Evolutionary conservation across 2,329 filamentous ascomycete genomes (phyloP), one percentile per base, ranked within the genome.

Genomic region (Trichoderma sp.): DNA sequence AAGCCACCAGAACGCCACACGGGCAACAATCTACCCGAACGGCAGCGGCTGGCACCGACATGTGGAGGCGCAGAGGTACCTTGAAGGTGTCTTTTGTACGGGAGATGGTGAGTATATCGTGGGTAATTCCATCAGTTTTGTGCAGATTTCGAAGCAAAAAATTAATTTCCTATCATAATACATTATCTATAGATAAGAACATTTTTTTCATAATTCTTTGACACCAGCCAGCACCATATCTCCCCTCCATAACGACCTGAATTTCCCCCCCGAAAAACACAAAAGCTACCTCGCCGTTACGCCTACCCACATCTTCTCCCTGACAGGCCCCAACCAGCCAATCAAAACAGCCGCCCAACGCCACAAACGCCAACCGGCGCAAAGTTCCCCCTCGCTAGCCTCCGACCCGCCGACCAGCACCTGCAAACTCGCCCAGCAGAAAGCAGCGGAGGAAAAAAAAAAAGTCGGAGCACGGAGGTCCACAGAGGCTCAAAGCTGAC

Each of bases 21-120:
- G 63, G 60, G 52, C 37, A 22, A 27, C 8, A 65, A 56, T 65
- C 63, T 48, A 57, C 52, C 63, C 63, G 63, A 57, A 12, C 52
- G 34, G 59, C 45, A 27, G 45, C 22, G 59, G 45, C 32, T 53
- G 59, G n/a, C 15, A 37, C 19, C 13, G 42, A 52, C 32, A 4
- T n/a, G 42, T 52, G 60, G 48, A 37, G 17, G 25, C 25, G 15
- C 6, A 5, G 60, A 64, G n/a, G 48, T 54, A 42, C 17, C 60
- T 39, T 17, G 0, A 3, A 63, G 10, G 58, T 52, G 5, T 8
- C 19, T 13, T 8, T 12, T 5, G 13, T 12, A 27, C 6, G 15
- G n/a, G 6, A 19, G 4, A 17, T 17, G 10, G 2, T 12, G 1
- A 7, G 17, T 45, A 19, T 6, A 45, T 22, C 17, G 6, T 19